These are phyloP conservation scores for Verbascum thapsus DNA, from an alignment of 257 asterid species.

Conservation along the genomic window DNA sequence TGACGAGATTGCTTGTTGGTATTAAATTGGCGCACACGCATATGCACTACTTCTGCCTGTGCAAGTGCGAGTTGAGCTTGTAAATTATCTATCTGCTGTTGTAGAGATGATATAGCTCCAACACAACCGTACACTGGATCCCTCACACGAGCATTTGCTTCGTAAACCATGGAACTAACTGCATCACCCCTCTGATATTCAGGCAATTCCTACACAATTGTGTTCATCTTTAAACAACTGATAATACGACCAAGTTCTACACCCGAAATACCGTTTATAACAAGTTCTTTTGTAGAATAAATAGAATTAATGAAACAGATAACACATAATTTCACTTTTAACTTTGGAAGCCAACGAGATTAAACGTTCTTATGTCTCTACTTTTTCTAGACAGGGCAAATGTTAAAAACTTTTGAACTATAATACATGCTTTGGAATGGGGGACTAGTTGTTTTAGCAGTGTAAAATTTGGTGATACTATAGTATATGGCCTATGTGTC, in stretches of 20 bases:
- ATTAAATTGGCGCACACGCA: slow-evolving; percentile 52
- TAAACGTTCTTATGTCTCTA: slow-evolving; percentile 14
- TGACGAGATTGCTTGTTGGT: slow-evolving; percentile 40
- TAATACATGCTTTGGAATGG: slow-evolving; percentile 10
- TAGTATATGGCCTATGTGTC: too few species aligned
- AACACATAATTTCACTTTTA: too few species aligned
- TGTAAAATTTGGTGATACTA: too few species aligned
- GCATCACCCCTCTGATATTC: slow-evolving; percentile 51
- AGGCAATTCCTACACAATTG: slow-evolving; percentile 38
- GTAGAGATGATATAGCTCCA: slow-evolving; percentile 53
- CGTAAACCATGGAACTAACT: slow-evolving; percentile 49
- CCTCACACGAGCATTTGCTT: slow-evolving; percentile 49
- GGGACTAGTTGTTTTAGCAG: slow-evolving; percentile 23
- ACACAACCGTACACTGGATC: slow-evolving; percentile 52
- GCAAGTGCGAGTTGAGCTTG: slow-evolving; percentile 47
- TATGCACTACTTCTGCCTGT: slow-evolving; percentile 47
- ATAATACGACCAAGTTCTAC: too few species aligned
- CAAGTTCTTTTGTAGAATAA: too few species aligned
- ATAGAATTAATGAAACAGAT: too few species aligned
- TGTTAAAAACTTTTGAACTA: slow-evolving; percentile 5
- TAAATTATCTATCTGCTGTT: slow-evolving; percentile 43
- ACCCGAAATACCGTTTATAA: too few species aligned
- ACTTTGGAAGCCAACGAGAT: too few species aligned
- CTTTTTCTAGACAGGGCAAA: neutral
- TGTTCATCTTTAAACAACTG: slow-evolving; percentile 7